Evolutionary conservation across 768 basidiomycete species (phyloP).

Genomic region (Russula olivacea): DNA sequence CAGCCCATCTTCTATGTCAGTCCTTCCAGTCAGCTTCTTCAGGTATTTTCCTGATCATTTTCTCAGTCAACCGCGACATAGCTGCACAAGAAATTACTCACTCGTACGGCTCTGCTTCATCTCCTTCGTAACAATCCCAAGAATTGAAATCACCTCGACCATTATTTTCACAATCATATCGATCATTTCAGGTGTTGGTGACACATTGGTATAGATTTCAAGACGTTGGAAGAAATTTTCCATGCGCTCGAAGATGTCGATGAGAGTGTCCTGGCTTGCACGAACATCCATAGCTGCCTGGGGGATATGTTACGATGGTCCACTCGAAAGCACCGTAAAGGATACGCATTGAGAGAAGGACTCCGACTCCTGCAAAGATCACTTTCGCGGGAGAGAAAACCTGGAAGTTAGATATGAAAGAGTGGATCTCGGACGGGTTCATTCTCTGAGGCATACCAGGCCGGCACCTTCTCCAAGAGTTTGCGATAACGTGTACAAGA

Average conservation of each 20-base stretch:
- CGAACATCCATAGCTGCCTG: neutral
- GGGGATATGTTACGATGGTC: neutral
- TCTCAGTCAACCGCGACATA: neutral
- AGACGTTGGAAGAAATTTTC: too few species aligned
- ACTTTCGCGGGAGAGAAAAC: neutral
- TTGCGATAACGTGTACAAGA: neutral
- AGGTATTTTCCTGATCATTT: too few species aligned
- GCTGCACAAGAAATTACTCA: neutral
- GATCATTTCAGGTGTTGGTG: too few species aligned
- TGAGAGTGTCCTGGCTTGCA: neutral
- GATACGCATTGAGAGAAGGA: neutral
- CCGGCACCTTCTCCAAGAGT: neutral
- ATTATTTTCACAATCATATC: too few species aligned
- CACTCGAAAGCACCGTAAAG: too few species aligned
- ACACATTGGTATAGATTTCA: too few species aligned
- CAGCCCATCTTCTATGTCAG: too few species aligned
- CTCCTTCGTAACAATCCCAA: neutral
- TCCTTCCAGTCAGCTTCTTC: too few species aligned
- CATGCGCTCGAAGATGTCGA: too few species aligned
- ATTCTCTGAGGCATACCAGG: neutral
- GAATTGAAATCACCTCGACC: neutral
- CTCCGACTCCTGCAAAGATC: neutral
- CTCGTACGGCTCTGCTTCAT: neutral
- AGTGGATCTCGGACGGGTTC: neutral
- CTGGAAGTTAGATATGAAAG: neutral